These are phyloP conservation scores for Dothistroma pini DNA, from an alignment of 2,329 filamentous ascomycete species.

Conservation along the genomic window DNA sequence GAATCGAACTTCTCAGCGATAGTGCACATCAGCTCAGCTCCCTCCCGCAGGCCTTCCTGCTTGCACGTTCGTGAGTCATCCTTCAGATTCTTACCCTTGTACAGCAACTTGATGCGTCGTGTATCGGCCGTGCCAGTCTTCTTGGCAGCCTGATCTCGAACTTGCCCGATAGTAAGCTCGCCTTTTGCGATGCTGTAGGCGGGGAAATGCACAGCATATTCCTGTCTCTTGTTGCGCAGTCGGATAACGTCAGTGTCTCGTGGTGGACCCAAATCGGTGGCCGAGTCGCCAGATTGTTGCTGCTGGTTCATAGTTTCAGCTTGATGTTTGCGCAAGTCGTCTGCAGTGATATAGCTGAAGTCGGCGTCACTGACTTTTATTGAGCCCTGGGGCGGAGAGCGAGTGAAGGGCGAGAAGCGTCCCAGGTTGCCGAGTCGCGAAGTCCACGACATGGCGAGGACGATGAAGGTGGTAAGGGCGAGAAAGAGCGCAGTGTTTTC, in stretches of 20 bases:
- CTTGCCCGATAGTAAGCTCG: slow-evolving; percentile 62
- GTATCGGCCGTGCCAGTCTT: slow-evolving; percentile 60
- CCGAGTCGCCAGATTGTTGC: slow-evolving; percentile 43
- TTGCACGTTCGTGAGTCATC: slow-evolving; percentile 56
- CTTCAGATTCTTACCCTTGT: slow-evolving; percentile 69
- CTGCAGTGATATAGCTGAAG: slow-evolving; percentile 78
- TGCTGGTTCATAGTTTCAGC: slow-evolving; percentile 28
- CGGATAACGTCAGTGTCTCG: slow-evolving; percentile 67
- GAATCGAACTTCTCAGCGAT: slow-evolving; percentile 50
- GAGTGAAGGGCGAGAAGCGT: slow-evolving; percentile 49
- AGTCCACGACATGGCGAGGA: slow-evolving; percentile 45
- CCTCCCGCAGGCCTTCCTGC: slow-evolving; percentile 56
- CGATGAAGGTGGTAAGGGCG: slow-evolving; percentile 36
- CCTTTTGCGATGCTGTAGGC: slow-evolving; percentile 72
- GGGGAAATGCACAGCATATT: slow-evolving; percentile 68
- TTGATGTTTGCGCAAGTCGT: slow-evolving; percentile 55
- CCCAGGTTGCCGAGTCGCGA: slow-evolving; percentile 45
- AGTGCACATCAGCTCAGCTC: slow-evolving; percentile 60
- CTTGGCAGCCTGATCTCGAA: slow-evolving; percentile 64
- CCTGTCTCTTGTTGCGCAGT: slow-evolving; percentile 63
- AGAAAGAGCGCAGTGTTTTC: slow-evolving; percentile 34
- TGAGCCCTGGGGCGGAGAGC: slow-evolving; percentile 37
- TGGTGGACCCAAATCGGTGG: slow-evolving; percentile 39
- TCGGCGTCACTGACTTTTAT: slow-evolving; percentile 69
- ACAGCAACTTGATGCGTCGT: slow-evolving; percentile 63